phyloP scores from a whole-genome alignment of 2,329 filamentous ascomycete genomes.

The Xylariales sp. region DNA sequence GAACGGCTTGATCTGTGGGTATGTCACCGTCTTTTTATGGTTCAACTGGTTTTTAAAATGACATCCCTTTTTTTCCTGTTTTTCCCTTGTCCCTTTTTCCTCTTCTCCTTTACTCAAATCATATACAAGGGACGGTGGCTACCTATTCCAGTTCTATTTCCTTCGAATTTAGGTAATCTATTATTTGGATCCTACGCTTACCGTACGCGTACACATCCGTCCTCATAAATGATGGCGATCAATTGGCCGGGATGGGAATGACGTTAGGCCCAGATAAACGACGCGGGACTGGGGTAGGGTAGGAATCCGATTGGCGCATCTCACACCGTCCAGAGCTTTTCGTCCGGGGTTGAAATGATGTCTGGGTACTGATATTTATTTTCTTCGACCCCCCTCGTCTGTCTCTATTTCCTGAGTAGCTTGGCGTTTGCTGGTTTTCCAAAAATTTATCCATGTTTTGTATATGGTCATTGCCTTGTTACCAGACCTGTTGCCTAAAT shows the following conservation, averaged over 20 bases:
- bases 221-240: conserved; percentile 17
- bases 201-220: not conserved
- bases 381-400: not conserved
- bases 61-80: not conserved
- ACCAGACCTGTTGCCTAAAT: not conserved
- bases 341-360: conserved; percentile 16
- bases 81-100: too few species aligned
- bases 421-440: conserved; percentile 9
- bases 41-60: too few species aligned
- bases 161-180: not conserved
- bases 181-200: conserved; percentile 30
- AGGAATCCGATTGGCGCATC: conserved; percentile 28
- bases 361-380: conserved; percentile 8
- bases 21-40: too few species aligned
- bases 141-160: not conserved
- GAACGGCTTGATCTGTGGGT: too few species aligned
- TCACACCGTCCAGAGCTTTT: not conserved
- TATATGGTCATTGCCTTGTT: not conserved
- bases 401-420: not conserved
- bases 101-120: too few species aligned
- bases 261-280: conserved; percentile 11
- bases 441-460: not conserved
- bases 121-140: too few species aligned
- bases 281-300: conserved; percentile 4
- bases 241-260: conserved; percentile 14